Percentiles rank a stretch among this genome's conserved stretches.
These are phyloP conservation scores for Tricholoma sp. DNA, from an alignment of 768 basidiomycete species.

Conservation along the genomic window DNA sequence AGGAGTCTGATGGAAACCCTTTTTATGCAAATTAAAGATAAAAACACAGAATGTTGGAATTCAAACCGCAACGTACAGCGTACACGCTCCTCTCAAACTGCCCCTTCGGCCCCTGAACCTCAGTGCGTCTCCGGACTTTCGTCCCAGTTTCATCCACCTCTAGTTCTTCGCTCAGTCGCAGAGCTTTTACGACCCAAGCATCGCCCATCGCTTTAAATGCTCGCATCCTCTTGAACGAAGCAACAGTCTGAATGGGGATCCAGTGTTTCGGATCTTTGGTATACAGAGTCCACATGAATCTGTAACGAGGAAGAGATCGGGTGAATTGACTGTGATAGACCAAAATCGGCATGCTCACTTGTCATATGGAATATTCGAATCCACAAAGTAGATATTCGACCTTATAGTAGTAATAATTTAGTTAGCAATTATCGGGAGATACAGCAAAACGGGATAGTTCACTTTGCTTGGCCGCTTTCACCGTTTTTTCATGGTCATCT, in stretches of 20 bases:
- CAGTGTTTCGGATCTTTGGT: constrained; percentile 80
- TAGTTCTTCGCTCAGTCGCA: constrained; percentile 48
- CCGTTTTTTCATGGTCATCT: constrained; percentile 38
- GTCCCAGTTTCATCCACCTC: constrained; percentile 71
- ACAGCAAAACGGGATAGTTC: constrained; percentile 13
- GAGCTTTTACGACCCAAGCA: constrained; percentile 64
- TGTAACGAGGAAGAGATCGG: constrained; percentile 26
- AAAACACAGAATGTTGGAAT: constrained; percentile 1
- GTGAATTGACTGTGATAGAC: not conserved
- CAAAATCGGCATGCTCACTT: constrained; percentile 41
- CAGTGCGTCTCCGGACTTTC: constrained; percentile 70
- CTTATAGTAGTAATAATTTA: constrained; percentile 24
- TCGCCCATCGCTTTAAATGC: constrained; percentile 57
- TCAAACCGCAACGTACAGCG: constrained; percentile 53
- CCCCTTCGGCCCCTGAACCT: constrained; percentile 71
- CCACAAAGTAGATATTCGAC: constrained; percentile 97
- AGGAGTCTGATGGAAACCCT: constrained; percentile 69
- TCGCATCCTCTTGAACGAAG: constrained; percentile 94
- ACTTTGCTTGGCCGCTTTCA: constrained; percentile 55
- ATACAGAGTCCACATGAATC: constrained; percentile 94
- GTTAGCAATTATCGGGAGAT: not conserved
- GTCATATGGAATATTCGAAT: constrained; percentile 92
- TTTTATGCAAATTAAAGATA: constrained; percentile 54
- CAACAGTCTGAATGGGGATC: constrained; percentile 81
- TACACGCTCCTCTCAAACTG: constrained; percentile 84